phyloP scores from a whole-genome alignment of 768 basidiomycete species.

The Phlebiopsis flavidoalba region DNA sequence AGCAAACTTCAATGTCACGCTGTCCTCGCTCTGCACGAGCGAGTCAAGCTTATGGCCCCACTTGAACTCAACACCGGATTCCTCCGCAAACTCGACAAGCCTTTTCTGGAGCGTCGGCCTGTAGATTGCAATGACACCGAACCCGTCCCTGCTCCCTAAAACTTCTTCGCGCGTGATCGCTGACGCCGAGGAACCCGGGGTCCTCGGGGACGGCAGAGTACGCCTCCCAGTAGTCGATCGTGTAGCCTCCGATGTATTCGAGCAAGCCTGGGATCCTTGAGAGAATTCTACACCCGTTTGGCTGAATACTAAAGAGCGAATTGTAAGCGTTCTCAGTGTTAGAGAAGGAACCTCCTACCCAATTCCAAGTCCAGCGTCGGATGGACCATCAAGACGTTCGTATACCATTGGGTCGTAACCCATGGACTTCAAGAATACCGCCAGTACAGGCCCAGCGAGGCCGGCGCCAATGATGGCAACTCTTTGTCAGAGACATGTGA shows the following conservation, averaged over 20 bases:
- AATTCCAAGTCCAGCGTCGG: conserved; percentile 26
- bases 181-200: neutral
- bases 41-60: conserved; percentile 30
- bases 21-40: conserved; percentile 26
- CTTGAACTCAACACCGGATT: conserved; percentile 28
- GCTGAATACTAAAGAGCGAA: neutral
- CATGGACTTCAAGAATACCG: conserved; percentile 2
- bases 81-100: conserved; percentile 26
- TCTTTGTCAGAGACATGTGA: neutral
- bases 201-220: conserved; percentile 11
- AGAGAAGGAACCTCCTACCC: conserved; percentile 18
- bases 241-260: neutral
- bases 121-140: conserved; percentile 11
- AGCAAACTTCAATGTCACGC: conserved; percentile 29
- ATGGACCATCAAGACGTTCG: conserved; percentile 4
- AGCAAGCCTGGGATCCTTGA: conserved; percentile 7
- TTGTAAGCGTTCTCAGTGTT: neutral
- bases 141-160: neutral
- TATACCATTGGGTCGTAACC: conserved; percentile 2
- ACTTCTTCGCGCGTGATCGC: neutral
- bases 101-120: conserved; percentile 27
- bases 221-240: neutral
- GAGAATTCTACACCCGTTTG: conserved; percentile 7
- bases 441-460: neutral
- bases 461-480: conserved; percentile 2